Base-by-base conservation (phyloP, 306 rosid genomes). In the Cucumis hystrix region DNA sequence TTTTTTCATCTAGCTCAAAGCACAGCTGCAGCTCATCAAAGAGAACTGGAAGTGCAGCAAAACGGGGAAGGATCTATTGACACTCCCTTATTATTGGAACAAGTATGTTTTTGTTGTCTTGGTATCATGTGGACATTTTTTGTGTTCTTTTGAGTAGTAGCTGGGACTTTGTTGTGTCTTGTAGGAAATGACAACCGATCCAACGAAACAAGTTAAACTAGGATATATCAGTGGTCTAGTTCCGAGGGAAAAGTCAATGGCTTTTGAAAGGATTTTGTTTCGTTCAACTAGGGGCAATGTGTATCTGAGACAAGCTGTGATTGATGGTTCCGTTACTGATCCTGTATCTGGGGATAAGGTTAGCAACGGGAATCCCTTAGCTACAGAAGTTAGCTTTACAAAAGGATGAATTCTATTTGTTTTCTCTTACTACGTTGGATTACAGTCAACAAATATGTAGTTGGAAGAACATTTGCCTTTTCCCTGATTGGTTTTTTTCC, bases 271-370 rank as follows among this genome's bases (percentile, higher is more conserved):
- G 85, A 90, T 87, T 77, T 56, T 93, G 77, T 93, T 88, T 84
- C 91, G 94, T 80, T 88, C 94, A 56, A 91, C 96, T 20, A 82
- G 98, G 87, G 97, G 97, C 77, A 93, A 93, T 83, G 86, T 93
- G 82, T 87, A 80, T 87, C 79, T 90, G 79, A 88, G 81, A 88
- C 96, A 90, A 85, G 78, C 86, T 65, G 86, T 83, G 81, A 87
- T 87, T 56, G 87, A 87, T 56, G 86, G 87, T 79, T 79, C 85
- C 62, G 87, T 93, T 72, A 76, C 85, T n/a, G 97, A 93, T 86
- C 98, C 92, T 74, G 65, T 82, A 47, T 90, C 91, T n/a, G 92
- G 90, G 74, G 91, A 86, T 72, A 88, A 93, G 98, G 97, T 91
- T 73, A 78, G 45, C 83, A n/a, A 21, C 69, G 51, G 13, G 47